Evolutionary conservation across 768 basidiomycete species (phyloP), one percentile per base, ranked within the genome.

Genomic region (Auricularia sp.): DNA sequence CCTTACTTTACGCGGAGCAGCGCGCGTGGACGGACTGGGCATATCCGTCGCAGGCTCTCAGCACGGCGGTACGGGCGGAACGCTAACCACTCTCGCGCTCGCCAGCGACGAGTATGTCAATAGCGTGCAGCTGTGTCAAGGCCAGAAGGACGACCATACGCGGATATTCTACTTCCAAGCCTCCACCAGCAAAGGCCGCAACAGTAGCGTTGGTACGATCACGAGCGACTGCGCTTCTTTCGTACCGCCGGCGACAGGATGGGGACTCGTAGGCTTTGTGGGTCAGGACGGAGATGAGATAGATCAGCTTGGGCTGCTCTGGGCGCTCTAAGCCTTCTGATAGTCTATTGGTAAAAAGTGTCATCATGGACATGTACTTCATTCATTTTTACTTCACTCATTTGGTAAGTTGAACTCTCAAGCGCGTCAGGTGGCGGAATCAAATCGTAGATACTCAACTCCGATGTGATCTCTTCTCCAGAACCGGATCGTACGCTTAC

Each of bases 1-100:
- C 37, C 65, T 78, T 34, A 77, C 75, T 44, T 65, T 78, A 56
- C 71, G 75, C 47, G 71, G 73, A 18, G 77, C 66, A 0, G 71
- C 62, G 56, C 68, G 77, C 29, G 69, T 78, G 44, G 77, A 78
- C 66, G 72, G 68, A 10, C 67, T 78, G 33, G 71, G 72, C 4
- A 73, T 72, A 58, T 70, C 72, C 14, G 65, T 72, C 5, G 65
- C 69, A 2, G 63, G 66, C 4, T 62, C 68, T 10, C 69, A 68
- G 2, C 77, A 76, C 64, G 77, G 77, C 1, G 76, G 77, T 5
- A 69, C 73, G 18, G 77, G 77, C 18, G 77, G 77, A 34, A 71
- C 67, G 3, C 65, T 74, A 0, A 63, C 65, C 2, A 71, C 76
- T 1, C 67, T 78, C 24, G 68, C 70, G 4, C 68, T 77, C 13